Percentiles rank a stretch among this genome's conserved stretches.
Evolutionary conservation across 345 rosid genomes (phyloP).

Genomic region (Cardiospermum halicacabum): DNA sequence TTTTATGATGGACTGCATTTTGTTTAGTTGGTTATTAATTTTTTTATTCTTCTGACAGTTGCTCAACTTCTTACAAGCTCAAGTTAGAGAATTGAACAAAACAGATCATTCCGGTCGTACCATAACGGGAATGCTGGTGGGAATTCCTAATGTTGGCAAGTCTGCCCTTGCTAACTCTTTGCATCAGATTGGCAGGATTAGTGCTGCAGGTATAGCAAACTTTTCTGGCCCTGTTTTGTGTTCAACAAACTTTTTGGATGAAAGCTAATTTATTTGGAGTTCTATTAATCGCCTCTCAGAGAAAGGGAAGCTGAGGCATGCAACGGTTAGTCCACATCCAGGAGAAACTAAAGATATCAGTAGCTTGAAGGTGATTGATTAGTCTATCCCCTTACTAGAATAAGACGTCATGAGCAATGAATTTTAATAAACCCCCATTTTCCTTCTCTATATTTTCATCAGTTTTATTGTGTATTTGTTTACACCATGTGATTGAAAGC

Average conservation of each 20-base stretch:
- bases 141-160: slow-evolving; percentile 86
- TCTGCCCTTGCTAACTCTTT: slow-evolving; percentile 78
- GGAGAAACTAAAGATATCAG: slow-evolving; percentile 81
- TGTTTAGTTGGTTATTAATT: too few species aligned
- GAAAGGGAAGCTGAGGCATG: slow-evolving; percentile 80
- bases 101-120: slow-evolving; percentile 40
- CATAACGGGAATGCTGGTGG: slow-evolving; percentile 59
- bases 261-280: neutral
- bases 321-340: slow-evolving; percentile 65
- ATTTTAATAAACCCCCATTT: neutral
- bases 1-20: too few species aligned
- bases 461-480: neutral
- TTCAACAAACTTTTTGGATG: neutral
- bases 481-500: neutral
- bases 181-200: slow-evolving; percentile 82
- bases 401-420: too few species aligned
- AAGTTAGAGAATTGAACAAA: slow-evolving; percentile 49
- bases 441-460: neutral
- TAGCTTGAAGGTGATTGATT: slow-evolving; percentile 78
- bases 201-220: slow-evolving; percentile 51
- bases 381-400: neutral
- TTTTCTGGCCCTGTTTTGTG: neutral
- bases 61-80: slow-evolving; percentile 70
- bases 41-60: slow-evolving; percentile 52
- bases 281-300: slow-evolving; percentile 29